phyloP scores from a whole-genome alignment of 148 eudicot genomes.

The Salicornia ramosissima region DNA sequence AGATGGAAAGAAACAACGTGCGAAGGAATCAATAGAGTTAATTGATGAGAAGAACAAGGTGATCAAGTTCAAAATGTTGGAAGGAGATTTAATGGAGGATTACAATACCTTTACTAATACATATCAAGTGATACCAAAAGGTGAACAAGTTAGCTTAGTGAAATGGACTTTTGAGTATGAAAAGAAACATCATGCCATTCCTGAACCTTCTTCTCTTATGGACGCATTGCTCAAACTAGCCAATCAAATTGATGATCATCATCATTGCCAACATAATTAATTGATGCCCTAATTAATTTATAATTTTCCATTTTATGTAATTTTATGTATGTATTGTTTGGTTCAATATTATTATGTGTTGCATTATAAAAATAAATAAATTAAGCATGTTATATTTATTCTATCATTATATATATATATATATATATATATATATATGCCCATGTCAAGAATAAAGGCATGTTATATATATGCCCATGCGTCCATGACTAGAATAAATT shows the following conservation, averaged over 20 bases:
- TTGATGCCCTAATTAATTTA: not conserved
- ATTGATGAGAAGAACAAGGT: slow-evolving; percentile 21
- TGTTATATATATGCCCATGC: too few relatives aligned
- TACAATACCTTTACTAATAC: slow-evolving; percentile 7
- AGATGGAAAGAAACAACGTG: slow-evolving; percentile 23
- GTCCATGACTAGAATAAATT: too few relatives aligned
- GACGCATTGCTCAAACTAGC: not conserved
- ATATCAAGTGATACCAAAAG: slow-evolving; percentile 8
- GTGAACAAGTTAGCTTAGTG: not conserved
- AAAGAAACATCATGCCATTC: slow-evolving; percentile 8
- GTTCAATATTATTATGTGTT: too few relatives aligned
- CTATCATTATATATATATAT: too few relatives aligned
- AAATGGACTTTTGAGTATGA: slow-evolving; percentile 2
- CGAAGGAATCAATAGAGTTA: slow-evolving; percentile 19
- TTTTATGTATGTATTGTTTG: not conserved
- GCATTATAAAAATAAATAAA: too few relatives aligned
- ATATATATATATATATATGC: too few relatives aligned
- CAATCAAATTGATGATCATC: slow-evolving; percentile 9
- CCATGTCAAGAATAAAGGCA: too few relatives aligned
- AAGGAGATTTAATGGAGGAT: slow-evolving; percentile 20
- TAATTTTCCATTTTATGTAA: too few relatives aligned
- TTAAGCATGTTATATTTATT: too few relatives aligned
- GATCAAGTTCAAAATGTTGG: slow-evolving; percentile 21
- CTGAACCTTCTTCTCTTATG: slow-evolving; percentile 12
- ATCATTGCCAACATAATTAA: slow-evolving; percentile 7